phyloP scores from a whole-genome alignment of 2,329 filamentous ascomycete genomes.

The Ophiostoma ips region DNA sequence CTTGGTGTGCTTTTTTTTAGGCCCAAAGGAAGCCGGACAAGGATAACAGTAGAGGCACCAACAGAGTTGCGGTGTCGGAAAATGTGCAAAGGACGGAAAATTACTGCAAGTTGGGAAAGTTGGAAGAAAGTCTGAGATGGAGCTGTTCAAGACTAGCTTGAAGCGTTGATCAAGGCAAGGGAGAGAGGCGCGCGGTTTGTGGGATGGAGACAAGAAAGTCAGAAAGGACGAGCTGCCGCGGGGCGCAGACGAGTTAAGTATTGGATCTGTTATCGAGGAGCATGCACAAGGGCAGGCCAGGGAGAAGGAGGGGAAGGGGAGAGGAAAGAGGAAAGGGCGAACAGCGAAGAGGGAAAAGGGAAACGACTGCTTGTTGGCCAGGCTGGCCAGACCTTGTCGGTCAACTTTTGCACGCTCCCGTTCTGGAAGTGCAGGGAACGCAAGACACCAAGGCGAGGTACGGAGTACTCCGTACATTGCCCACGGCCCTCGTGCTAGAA shows the following conservation, averaged over 20 bases:
- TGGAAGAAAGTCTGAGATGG: background rate
- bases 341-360: background rate
- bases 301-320: background rate
- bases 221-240: slow-evolving; percentile 1
- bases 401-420: slow-evolving; percentile 1
- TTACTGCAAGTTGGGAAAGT: background rate
- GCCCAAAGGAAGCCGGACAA: too few relatives aligned
- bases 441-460: background rate
- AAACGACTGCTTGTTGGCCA: background rate
- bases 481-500: slow-evolving; percentile 7
- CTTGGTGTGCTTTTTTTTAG: background rate
- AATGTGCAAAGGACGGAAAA: background rate
- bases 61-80: background rate
- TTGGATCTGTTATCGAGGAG: slow-evolving; percentile 9
- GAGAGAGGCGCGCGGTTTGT: background rate
- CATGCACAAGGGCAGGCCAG: background rate
- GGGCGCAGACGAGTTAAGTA: slow-evolving; percentile 15
- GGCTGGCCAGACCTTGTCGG: background rate
- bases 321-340: background rate
- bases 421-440: slow-evolving; percentile 2
- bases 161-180: background rate
- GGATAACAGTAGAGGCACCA: background rate
- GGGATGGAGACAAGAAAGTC: background rate
- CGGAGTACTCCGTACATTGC: background rate
- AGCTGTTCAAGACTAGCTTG: background rate